Evolutionary conservation across 164 flowering plant genomes (phyloP), one percentile per base, ranked within the genome.

Genomic region (Umbilicus rupestris): DNA sequence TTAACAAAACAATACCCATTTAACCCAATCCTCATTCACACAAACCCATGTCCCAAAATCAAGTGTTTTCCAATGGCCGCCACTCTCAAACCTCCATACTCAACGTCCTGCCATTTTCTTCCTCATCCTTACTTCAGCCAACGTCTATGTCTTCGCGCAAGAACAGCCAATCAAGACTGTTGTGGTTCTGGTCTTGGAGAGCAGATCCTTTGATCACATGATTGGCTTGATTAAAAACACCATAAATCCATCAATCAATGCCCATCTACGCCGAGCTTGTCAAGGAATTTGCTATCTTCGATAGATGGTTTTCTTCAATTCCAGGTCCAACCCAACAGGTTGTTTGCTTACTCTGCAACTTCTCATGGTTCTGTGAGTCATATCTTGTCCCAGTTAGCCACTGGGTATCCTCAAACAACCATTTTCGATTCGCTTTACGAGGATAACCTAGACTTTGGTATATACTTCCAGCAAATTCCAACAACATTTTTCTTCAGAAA

Each of bases 321-420:
- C 98, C 98, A 0, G 94, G 94, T 19, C 92, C 96, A 15, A 92
- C 96, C 98, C 46, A 92, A 92, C 41, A 68, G 95, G 67, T 75
- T 92, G 5, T 92, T 90, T 68, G 84, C 86, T 2, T 90, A 88
- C 81, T 92, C 96, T 49, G 96, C 87, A 3, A 92, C 98, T 59
- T 90, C 98, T 24, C 96, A 85, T 73, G 96, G 98, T 0, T 78
- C 96, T 24, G 85, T 86, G 3, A 81, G 87, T 76, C 95, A 88
- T 78, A 85, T 87, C 37, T 79, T 74, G 81, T 83, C 77, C 71
- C 87, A 80, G 45, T 67, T 90, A 17, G 91, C 90, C 4, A 65
- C 9, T 24, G 98, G 98, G 60, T 88, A 80, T 71, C 98, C 90
- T 16, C 68, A 66, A 31, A 46, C 29, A 46, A 66, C 68, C 9